Conservation (phyloP, 805 yeast genomes). For the Candida morakotiae region DNA sequence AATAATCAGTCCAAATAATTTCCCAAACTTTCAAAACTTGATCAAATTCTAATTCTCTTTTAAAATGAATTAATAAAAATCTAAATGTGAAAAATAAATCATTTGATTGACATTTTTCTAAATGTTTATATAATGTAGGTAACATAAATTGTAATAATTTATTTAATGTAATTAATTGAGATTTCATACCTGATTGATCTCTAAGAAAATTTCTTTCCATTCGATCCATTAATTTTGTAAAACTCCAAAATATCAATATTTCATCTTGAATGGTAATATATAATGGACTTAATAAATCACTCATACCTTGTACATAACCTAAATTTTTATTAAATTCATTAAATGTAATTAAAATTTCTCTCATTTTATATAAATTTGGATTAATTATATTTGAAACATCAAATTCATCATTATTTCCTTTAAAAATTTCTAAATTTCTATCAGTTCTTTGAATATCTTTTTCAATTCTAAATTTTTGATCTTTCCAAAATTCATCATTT, state of each 20-base stretch:
- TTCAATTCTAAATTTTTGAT: constrained; percentile 84
- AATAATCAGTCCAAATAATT: constrained; percentile 81
- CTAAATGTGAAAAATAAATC: constrained; percentile 92
- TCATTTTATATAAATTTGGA: constrained; percentile 66
- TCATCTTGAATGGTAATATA: constrained; percentile 69
- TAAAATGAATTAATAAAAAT: constrained; percentile 93
- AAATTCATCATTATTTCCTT: constrained; percentile 44
- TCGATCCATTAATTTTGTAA: constrained; percentile 81
- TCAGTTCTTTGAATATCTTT: constrained; percentile 94
- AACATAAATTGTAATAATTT: constrained; percentile 87
- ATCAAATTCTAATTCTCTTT: constrained; percentile 81
- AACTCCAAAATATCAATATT: constrained; percentile 81
- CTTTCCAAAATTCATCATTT: constrained; percentile 69
- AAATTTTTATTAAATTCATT: constrained; percentile 78
- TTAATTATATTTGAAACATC: constrained; percentile 67
- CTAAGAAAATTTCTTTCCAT: constrained; percentile 93
- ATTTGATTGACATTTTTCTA: constrained; percentile 82
- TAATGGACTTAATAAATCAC: constrained; percentile 84
- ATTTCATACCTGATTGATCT: constrained; percentile 90
- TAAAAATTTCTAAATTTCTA: constrained; percentile 65
- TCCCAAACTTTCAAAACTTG: constrained; percentile 88
- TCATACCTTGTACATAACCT: constrained; percentile 98
- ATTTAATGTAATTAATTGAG: constrained; percentile 78
- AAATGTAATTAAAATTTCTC: constrained; percentile 79
- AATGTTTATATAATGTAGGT: constrained; percentile 77